Evolutionary conservation across 1,284 basidiomycete genomes (phyloP).

Genomic region (Hypsizygus ulmarius): DNA sequence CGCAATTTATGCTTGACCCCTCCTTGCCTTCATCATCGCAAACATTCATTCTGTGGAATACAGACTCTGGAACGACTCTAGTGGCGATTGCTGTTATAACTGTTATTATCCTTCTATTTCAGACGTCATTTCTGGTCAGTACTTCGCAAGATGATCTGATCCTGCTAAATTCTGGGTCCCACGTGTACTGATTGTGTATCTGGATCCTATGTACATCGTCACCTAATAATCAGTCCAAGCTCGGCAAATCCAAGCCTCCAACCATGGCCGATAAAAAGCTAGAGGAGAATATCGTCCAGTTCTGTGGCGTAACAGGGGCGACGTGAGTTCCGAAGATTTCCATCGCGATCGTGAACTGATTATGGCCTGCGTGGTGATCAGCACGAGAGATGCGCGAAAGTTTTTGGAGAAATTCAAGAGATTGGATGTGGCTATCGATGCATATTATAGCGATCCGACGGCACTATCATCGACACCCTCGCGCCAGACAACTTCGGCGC

Average conservation of each 20-base stretch:
- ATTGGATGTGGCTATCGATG: conserved; percentile 74
- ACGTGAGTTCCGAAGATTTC: conserved; percentile 49
- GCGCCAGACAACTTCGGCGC: conserved; percentile 27
- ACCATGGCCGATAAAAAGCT: conserved; percentile 35
- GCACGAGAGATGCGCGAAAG: conserved; percentile 64
- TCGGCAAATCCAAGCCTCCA: conserved; percentile 3
- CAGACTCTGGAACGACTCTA: conserved; percentile 7
- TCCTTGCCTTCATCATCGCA: not conserved
- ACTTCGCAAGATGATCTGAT: not conserved
- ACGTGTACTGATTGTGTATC: conserved; percentile 9
- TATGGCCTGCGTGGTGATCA: conserved; percentile 26
- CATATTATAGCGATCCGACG: conserved; percentile 60
- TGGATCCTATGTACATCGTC: not conserved
- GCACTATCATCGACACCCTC: conserved; percentile 27
- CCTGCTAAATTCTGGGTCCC: conserved; percentile 5
- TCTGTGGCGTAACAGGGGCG: conserved; percentile 63
- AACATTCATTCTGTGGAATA: conserved; percentile 13
- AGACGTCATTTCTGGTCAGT: conserved; percentile 14
- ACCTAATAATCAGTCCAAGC: conserved; percentile 9
- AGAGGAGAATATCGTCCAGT: conserved; percentile 55
- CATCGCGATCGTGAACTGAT: conserved; percentile 26
- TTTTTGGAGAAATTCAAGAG: conserved; percentile 72
- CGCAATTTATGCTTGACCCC: conserved; percentile 1
- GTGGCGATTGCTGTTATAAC: conserved; percentile 5
- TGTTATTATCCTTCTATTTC: conserved; percentile 3